phyloP scores from a whole-genome alignment of 768 basidiomycete genomes.

The Lactarius deliciosus region DNA sequence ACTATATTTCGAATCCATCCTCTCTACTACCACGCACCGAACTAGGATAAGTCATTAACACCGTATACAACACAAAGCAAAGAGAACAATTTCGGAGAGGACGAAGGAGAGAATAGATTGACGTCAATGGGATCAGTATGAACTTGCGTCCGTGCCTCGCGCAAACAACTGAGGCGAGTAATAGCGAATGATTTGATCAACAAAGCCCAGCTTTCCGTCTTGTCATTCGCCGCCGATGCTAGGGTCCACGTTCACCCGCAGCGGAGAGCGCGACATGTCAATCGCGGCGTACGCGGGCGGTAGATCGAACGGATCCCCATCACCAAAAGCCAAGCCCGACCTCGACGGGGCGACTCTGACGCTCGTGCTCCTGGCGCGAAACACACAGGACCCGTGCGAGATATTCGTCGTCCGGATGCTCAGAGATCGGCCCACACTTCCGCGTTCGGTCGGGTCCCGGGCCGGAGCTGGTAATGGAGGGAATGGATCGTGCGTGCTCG shows the following conservation, averaged over 20 bases:
- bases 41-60: not conserved
- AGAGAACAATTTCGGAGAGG: not conserved
- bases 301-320: constrained; percentile 12
- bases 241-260: not conserved
- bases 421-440: not conserved
- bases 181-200: not conserved
- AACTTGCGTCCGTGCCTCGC: not conserved
- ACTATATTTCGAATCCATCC: not conserved
- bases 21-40: not conserved
- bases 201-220: not conserved
- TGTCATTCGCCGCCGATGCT: not conserved
- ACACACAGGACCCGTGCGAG: not conserved
- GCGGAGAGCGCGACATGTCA: constrained; percentile 18
- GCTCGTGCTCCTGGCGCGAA: constrained; percentile 6
- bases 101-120: not conserved
- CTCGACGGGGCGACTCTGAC: not conserved
- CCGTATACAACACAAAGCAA: not conserved
- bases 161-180: not conserved
- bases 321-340: constrained; percentile 4
- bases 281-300: constrained; percentile 27
- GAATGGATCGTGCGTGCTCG: constrained; percentile 1
- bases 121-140: not conserved
- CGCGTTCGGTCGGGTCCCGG: not conserved
- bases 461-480: not conserved
- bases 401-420: constrained; percentile 14